Conservation (phyloP, 2,329 filamentous ascomycete genomes). For the Beauveria medogensis region DNA sequence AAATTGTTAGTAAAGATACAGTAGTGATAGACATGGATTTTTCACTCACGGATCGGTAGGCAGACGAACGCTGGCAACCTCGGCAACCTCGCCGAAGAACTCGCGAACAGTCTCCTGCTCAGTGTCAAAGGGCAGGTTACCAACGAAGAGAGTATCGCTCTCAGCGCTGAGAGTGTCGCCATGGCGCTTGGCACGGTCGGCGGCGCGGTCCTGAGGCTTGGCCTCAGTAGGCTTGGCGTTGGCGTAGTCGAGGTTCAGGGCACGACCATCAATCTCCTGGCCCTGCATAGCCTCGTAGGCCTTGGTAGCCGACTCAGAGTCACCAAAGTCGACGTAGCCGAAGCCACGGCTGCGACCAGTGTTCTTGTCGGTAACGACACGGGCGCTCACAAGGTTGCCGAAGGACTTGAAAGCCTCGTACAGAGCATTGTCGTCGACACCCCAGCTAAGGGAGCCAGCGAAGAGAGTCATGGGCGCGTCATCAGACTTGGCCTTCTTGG, state of each 20-base stretch:
- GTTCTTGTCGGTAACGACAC: conserved; percentile 77
- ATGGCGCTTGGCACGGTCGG: conserved; percentile 58
- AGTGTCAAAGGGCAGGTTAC: conserved; percentile 80
- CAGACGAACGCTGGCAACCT: conserved; percentile 72
- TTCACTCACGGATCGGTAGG: conserved; percentile 67
- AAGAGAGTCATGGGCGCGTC: conserved; percentile 59
- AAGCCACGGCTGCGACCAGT: conserved; percentile 82
- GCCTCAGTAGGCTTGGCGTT: conserved; percentile 53
- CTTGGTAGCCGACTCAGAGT: conserved; percentile 57
- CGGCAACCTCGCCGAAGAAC: conserved; percentile 64
- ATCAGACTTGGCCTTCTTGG: conserved; percentile 64
- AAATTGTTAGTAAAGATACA: conserved; percentile 12
- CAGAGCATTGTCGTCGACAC: conserved; percentile 76
- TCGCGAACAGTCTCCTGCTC: conserved; percentile 67
- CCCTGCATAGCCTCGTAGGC: conserved; percentile 70
- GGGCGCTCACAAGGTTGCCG: conserved; percentile 62
- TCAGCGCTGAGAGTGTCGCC: conserved; percentile 74
- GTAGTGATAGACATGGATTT: no score
- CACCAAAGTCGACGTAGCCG: conserved; percentile 83
- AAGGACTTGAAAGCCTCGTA: conserved; percentile 73
- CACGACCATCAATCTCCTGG: conserved; percentile 63
- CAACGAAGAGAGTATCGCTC: conserved; percentile 82
- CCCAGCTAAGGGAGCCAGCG: conserved; percentile 86
- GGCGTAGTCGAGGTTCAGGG: conserved; percentile 72
- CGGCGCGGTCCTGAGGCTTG: conserved; percentile 46